phyloP scores from a whole-genome alignment of 2,329 filamentous ascomycete species.

The Endocalyx cinctus region DNA sequence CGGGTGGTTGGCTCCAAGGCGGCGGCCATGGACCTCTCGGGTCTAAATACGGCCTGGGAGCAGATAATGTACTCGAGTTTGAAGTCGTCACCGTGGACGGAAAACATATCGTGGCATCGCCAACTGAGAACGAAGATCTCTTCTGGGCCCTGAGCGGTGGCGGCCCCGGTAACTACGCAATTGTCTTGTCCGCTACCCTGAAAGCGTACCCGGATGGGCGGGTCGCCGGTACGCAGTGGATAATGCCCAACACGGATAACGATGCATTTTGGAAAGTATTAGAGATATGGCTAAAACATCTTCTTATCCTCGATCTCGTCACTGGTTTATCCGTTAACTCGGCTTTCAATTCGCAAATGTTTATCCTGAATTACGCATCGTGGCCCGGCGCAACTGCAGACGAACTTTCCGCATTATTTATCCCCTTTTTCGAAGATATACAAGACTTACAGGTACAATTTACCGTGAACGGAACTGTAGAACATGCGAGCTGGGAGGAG shows the following conservation, averaged over 20 bases:
- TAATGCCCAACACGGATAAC: not conserved
- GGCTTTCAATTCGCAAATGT: not conserved
- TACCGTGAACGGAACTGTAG: not conserved
- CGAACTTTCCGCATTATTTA: not conserved
- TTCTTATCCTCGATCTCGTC: not conserved
- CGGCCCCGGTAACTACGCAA: conserved; percentile 6
- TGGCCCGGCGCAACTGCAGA: not conserved
- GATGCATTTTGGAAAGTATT: not conserved
- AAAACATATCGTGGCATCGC: not conserved
- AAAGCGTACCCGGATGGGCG: conserved; percentile 2
- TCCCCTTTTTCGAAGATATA: not conserved
- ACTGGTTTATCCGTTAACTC: not conserved
- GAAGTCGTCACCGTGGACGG: not conserved
- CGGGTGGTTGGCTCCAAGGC: not conserved
- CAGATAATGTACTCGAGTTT: not conserved
- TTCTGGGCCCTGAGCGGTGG: conserved; percentile 7
- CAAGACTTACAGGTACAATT: not conserved
- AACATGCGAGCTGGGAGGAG: not conserved
- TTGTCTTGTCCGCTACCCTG: conserved; percentile 2
- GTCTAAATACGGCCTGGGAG: not conserved
- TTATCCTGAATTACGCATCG: not conserved
- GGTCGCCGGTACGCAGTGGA: conserved; percentile 2
- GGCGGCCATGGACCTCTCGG: not conserved
- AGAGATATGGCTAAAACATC: not conserved
- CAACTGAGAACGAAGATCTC: conserved; percentile 1